Conservation (phyloP, 225 moss, liverwort and hornwort species). For the Sphagnum tenellum region DNA sequence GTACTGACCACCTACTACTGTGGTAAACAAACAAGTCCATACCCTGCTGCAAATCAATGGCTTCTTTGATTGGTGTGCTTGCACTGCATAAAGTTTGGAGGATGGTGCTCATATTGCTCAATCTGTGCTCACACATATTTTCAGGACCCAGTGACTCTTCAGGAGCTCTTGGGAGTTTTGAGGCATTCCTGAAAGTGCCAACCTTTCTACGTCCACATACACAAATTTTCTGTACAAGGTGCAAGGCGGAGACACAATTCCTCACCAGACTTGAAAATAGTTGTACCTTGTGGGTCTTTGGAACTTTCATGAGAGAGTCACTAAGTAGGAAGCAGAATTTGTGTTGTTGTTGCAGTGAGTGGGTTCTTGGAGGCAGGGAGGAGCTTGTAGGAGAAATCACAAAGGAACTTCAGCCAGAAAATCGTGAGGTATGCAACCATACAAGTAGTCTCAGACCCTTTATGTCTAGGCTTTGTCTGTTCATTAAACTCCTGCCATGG, state of each 20-base stretch:
- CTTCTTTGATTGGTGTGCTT: too few species aligned
- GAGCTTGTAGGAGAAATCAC: conserved; percentile 57
- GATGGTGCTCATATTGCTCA: not conserved
- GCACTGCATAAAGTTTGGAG: not conserved
- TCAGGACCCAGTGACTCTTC: conserved; percentile 67
- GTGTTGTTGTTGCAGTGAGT: conserved; percentile 26
- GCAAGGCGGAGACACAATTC: conserved; percentile 1
- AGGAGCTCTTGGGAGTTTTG: conserved; percentile 53
- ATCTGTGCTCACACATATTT: not conserved
- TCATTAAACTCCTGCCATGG: too few species aligned
- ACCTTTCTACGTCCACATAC: conserved; percentile 75
- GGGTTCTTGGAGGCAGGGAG: conserved; percentile 53
- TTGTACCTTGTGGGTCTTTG: not conserved
- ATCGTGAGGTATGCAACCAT: conserved; percentile 24
- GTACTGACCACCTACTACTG: conserved; percentile 85
- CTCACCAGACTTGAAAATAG: too few species aligned
- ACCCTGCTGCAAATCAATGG: too few species aligned
- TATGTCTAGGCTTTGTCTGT: too few species aligned
- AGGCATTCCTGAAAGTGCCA: conserved; percentile 80
- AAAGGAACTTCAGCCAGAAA: conserved; percentile 41
- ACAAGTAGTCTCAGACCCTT: too few species aligned
- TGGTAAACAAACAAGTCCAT: conserved; percentile 18
- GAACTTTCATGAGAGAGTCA: too few species aligned
- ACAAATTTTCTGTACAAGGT: conserved; percentile 91
- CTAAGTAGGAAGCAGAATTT: too few species aligned